A percentile compares a stretch with the other conserved stretches of the same genome.
These are phyloP conservation scores for Dactylorhiza incarnata DNA, from an alignment of 106 monocot genomes.

Conservation along the genomic window DNA sequence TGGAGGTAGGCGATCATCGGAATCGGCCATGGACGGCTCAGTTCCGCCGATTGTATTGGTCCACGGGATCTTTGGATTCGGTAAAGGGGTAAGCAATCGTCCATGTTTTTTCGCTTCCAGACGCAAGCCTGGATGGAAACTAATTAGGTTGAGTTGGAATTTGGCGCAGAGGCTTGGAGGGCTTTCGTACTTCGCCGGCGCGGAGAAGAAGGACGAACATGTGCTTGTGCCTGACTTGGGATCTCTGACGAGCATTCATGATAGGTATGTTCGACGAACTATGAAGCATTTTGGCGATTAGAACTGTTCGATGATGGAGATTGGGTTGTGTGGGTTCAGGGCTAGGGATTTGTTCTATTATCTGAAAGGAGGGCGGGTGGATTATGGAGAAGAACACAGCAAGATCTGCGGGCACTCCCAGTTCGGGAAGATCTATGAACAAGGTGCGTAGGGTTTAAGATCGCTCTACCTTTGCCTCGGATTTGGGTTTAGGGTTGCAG, in stretches of 20 bases:
- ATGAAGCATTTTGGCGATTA: not conserved
- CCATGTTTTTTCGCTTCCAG: not conserved
- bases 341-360: constrained; percentile 22
- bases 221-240: constrained; percentile 84
- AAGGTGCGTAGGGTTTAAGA: not conserved
- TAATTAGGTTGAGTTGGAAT: not conserved
- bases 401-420: constrained; percentile 14
- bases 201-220: constrained; percentile 68
- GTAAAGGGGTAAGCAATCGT: constrained; percentile 49
- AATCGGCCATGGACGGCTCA: constrained; percentile 31
- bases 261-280: constrained; percentile 33
- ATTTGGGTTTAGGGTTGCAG: no score
- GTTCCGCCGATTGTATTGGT: constrained; percentile 68
- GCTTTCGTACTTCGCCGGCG: constrained; percentile 73
- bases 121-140: not conserved
- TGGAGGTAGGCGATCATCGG: constrained; percentile 5
- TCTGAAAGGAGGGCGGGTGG: constrained; percentile 20
- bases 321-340: constrained; percentile 4
- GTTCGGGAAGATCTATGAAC: constrained; percentile 17
- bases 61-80: constrained; percentile 84
- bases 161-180: constrained; percentile 64
- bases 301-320: not conserved
- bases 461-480: not conserved
- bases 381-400: constrained; percentile 23
- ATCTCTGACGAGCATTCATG: constrained; percentile 78